Evolutionary conservation across 2,329 filamentous ascomycete species (phyloP), one percentile per base, ranked within the genome.

Genomic region (Verticillium alfalfae): DNA sequence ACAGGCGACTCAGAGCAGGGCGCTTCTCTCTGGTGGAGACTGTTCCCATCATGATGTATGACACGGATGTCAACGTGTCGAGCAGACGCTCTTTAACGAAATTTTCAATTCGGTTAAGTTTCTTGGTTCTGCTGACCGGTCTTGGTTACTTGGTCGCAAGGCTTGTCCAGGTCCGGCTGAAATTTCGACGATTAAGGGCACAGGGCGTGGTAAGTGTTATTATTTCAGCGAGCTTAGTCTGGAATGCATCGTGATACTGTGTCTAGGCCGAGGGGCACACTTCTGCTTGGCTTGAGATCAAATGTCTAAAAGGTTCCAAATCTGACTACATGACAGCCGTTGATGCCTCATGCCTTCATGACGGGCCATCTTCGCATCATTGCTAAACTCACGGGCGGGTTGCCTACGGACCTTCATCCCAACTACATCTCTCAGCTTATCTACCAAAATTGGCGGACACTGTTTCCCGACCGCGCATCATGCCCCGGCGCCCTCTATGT

Each of bases 401-500:
- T 18, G 16, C 57, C 57, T 5, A 18, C 15, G 3, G 39, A 59
- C 39, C 34, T 49, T 22, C 45, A 52, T 10, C 45, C 45, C 12
- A 52, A 52, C 9, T 52, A 52, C 31, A 41, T 18, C 39, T 26
- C 38, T 26, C 57, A 59, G 6, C 13, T 41, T 31, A 59, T 36
- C 12, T 52, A 52, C 15, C 39, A 52, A 6, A 22, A 52, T 26
- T 31, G 45, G 45, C n/a, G 13, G 18, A 52, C 45, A 8, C 9
- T 52, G 13, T 52, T 52, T 9, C 45, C 45, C 8, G 45, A 52
- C 18, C 57, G 15, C 60, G 60, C 49, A 70, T 70, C 71, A 22
- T 60, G 65, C 0, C 60, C 65, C 1, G 69, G 70, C 31, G 71
- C 69, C 5, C 72, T 66, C 36, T 73, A 71, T 56, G 36, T 72